Percentiles rank a stretch among this genome's conserved stretches.
phyloP scores from a whole-genome alignment of 768 basidiomycete genomes.

The Boletellus emodensis region DNA sequence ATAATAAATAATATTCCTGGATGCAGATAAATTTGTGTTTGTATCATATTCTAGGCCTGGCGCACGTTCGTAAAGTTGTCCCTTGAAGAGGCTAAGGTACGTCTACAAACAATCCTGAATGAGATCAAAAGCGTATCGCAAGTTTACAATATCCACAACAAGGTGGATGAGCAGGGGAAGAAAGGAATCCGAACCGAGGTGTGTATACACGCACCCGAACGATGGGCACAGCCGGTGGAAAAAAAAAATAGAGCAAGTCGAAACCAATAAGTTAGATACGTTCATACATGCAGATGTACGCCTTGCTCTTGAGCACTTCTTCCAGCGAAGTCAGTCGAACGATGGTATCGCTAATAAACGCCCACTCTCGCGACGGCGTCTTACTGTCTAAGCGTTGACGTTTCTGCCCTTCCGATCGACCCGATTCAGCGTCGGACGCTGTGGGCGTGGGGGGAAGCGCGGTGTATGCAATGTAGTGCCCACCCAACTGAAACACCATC shows the following conservation, averaged over 20 bases:
- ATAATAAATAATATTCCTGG: neutral
- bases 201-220: no score
- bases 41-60: slow-evolving; percentile 1
- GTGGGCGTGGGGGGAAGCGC: slow-evolving; percentile 53
- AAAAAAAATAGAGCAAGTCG: neutral
- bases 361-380: slow-evolving; percentile 60
- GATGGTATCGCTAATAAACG: slow-evolving; percentile 85
- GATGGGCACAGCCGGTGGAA: neutral
- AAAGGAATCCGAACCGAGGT: neutral
- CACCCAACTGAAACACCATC: slow-evolving; percentile 58
- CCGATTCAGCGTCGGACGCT: slow-evolving; percentile 12
- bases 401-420: slow-evolving; percentile 10
- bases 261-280: slow-evolving; percentile 42
- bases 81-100: neutral
- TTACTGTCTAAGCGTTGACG: neutral
- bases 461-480: slow-evolving; percentile 86
- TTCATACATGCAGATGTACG: slow-evolving; percentile 94
- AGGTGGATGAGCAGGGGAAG: neutral
- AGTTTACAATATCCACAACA: neutral
- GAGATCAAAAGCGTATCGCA: slow-evolving; percentile 1
- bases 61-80: neutral
- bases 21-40: neutral
- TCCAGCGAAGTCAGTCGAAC: slow-evolving; percentile 80
- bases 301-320: slow-evolving; percentile 87
- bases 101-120: slow-evolving; percentile 1